These are phyloP conservation scores for Vitis hybrid DNA, from an alignment of 177 flowering plant genomes.

Conservation along the genomic window DNA sequence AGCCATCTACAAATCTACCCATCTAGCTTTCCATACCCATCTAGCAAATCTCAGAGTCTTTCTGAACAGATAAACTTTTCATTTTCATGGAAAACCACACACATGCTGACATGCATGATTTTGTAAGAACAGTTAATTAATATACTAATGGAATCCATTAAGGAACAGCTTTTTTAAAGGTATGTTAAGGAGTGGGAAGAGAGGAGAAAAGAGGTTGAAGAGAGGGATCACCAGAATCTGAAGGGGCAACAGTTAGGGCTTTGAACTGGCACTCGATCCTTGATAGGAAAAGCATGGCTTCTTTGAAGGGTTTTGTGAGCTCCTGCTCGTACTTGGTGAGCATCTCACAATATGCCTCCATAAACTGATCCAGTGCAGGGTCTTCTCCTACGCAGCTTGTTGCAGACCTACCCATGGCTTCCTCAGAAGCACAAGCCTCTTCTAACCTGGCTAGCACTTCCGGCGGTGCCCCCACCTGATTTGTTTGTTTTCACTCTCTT, in stretches of 20 bases:
- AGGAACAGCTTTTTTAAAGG: background rate
- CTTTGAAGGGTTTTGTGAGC: slow-evolving; percentile 87
- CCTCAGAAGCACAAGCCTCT: slow-evolving; percentile 57
- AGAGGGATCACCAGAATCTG: slow-evolving; percentile 41
- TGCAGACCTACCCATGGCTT: slow-evolving; percentile 27
- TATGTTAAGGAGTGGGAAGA: background rate
- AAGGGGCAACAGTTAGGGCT: slow-evolving; percentile 54
- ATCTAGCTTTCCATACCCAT: background rate
- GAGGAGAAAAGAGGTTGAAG: background rate
- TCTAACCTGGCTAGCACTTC: slow-evolving; percentile 84
- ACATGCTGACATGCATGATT: background rate
- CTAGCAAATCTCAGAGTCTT: background rate
- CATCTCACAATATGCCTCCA: slow-evolving; percentile 99
- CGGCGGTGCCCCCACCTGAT: slow-evolving; percentile 93
- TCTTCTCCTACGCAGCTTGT: slow-evolving; percentile 64
- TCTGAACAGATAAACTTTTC: background rate
- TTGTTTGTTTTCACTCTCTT: no score
- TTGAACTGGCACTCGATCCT: slow-evolving; percentile 85
- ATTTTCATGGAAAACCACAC: background rate
- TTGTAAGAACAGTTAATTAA: background rate
- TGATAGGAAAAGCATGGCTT: slow-evolving; percentile 90
- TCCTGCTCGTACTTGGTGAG: slow-evolving; percentile 88
- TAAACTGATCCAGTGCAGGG: slow-evolving; percentile 95
- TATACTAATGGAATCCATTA: background rate
- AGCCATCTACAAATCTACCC: background rate